These are phyloP conservation scores for Daldinia concentrica DNA, from an alignment of 495 filamentous ascomycete species.

Conservation along the genomic window DNA sequence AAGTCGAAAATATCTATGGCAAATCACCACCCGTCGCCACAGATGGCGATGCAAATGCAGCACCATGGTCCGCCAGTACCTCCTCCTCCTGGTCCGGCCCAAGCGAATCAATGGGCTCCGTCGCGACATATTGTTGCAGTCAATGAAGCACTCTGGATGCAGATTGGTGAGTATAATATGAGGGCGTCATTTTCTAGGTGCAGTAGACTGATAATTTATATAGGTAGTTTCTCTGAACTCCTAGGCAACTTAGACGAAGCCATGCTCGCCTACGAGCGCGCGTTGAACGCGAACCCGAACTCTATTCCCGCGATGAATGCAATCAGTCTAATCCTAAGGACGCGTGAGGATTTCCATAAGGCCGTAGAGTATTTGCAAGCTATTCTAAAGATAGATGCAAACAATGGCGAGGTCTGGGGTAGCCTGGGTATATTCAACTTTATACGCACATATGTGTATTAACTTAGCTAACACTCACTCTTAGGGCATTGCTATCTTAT, in stretches of 20 bases:
- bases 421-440: constrained; percentile 74
- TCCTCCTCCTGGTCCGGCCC: constrained; percentile 49
- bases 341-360: constrained; percentile 91
- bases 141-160: constrained; percentile 93
- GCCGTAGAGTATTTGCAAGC: constrained; percentile 92
- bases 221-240: constrained; percentile 86
- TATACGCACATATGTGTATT: constrained; percentile 7
- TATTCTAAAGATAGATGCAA: constrained; percentile 87
- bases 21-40: constrained; percentile 65
- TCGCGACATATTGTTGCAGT: constrained; percentile 60
- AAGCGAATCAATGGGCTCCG: constrained; percentile 47
- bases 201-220: constrained; percentile 36
- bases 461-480: constrained; percentile 26
- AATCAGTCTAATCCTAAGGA: constrained; percentile 88
- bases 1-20: constrained; percentile 52
- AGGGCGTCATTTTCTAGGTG: background rate
- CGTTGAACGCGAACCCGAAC: constrained; percentile 84
- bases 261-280: constrained; percentile 86
- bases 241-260: constrained; percentile 90
- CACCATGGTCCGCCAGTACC: constrained; percentile 61
- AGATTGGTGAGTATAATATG: constrained; percentile 74
- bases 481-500: constrained; percentile 94
- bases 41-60: constrained; percentile 67
- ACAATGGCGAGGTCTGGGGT: constrained; percentile 96
- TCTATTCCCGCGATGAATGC: constrained; percentile 94